phyloP scores from a whole-genome alignment of 495 filamentous ascomycete genomes.

The Sordaria brevicollis region DNA sequence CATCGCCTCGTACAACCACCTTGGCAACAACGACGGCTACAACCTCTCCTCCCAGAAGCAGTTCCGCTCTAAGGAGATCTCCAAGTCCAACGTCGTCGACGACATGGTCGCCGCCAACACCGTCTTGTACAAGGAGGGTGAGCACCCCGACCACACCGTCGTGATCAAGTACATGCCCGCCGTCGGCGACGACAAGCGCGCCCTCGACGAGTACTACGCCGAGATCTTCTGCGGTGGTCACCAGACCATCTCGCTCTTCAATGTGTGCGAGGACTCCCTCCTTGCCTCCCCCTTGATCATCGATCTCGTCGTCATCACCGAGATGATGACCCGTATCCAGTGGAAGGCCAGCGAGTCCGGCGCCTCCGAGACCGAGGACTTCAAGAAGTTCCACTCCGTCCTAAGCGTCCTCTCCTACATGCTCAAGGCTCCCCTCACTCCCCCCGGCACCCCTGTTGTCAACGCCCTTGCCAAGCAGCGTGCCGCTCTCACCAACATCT shows the following conservation, averaged over 20 bases:
- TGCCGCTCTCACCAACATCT: conserved; percentile 90
- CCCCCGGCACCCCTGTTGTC: conserved; percentile 90
- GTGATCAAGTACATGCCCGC: conserved; percentile 99
- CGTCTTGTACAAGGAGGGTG: conserved; percentile 77
- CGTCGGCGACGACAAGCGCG: conserved; percentile 98
- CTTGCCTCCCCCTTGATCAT: conserved; percentile 97
- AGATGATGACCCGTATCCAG: conserved; percentile 97
- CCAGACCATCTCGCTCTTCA: conserved; percentile 96
- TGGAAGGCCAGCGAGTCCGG: conserved; percentile 59
- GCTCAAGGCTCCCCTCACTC: conserved; percentile 96
- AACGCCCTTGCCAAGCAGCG: conserved; percentile 97
- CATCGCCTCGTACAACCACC: conserved; percentile 98
- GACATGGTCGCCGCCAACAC: conserved; percentile 97
- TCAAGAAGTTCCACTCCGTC: conserved; percentile 91
- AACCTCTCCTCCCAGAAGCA: conserved; percentile 95
- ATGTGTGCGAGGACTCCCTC: conserved; percentile 97
- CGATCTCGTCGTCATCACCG: conserved; percentile 80
- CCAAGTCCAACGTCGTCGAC: conserved; percentile 97
- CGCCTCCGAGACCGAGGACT: conserved; percentile 53
- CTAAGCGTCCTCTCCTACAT: conserved; percentile 98
- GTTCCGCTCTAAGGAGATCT: conserved; percentile 99
- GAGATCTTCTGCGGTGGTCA: conserved; percentile 99
- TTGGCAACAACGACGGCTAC: conserved; percentile 98
- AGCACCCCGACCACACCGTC: conserved; percentile 82
- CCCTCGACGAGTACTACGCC: conserved; percentile 96